Conservation (phyloP, 2,329 filamentous ascomycete species). For the Elsinoe fawcettii region DNA sequence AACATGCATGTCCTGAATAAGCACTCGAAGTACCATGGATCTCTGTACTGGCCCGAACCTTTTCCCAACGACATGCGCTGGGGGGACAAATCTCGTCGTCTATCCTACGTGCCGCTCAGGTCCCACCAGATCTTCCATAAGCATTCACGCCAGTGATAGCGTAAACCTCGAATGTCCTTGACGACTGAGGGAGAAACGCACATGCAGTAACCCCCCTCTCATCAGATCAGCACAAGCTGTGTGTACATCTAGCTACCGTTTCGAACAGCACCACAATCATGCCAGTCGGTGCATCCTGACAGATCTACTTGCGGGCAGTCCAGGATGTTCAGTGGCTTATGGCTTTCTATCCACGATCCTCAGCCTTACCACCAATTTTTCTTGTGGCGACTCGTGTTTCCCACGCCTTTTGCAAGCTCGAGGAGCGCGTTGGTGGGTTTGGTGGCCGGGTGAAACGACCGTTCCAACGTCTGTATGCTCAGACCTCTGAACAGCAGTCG, state of each 20-base stretch:
- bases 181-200: too few relatives aligned
- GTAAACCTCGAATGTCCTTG: too few relatives aligned
- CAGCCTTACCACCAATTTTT: not conserved
- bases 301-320: too few relatives aligned
- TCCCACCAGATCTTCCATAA: not conserved
- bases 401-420: too few relatives aligned
- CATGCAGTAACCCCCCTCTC: too few relatives aligned
- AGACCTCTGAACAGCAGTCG: too few relatives aligned
- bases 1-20: slow-evolving; percentile 4
- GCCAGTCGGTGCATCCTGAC: too few relatives aligned
- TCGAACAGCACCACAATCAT: too few relatives aligned
- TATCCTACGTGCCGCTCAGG: not conserved
- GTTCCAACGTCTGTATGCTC: not conserved
- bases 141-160: not conserved
- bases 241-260: too few relatives aligned
- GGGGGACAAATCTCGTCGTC: not conserved
- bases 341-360: not conserved
- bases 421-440: not conserved
- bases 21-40: not conserved
- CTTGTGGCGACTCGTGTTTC: not conserved
- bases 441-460: slow-evolving; percentile 6
- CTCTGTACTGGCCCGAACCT: not conserved
- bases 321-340: too few relatives aligned
- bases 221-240: too few relatives aligned
- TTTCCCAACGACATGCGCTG: not conserved